These are phyloP conservation scores for Schizophyllum amplum DNA, from an alignment of 1,284 basidiomycete species.

Conservation along the genomic window DNA sequence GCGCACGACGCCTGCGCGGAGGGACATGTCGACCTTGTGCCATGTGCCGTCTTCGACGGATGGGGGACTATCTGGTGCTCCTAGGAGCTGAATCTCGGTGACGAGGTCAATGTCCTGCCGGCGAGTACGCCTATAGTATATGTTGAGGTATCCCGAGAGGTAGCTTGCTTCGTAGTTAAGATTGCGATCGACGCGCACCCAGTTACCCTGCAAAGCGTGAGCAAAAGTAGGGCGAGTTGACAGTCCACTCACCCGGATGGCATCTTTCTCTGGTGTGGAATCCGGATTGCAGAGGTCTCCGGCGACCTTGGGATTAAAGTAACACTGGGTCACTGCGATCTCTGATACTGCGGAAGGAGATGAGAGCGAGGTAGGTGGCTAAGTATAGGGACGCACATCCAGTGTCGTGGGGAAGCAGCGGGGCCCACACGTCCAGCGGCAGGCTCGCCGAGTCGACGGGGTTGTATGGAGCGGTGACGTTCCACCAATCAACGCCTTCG, in stretches of 20 bases:
- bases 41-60: slow-evolving; percentile 34
- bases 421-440: slow-evolving; percentile 77
- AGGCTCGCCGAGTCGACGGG: slow-evolving; percentile 52
- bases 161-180: slow-evolving; percentile 63
- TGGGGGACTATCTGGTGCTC: slow-evolving; percentile 38
- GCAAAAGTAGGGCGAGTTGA: background rate
- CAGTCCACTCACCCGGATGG: slow-evolving; percentile 85
- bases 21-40: slow-evolving; percentile 47
- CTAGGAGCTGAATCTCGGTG: slow-evolving; percentile 51
- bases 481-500: slow-evolving; percentile 64
- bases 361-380: slow-evolving; percentile 5
- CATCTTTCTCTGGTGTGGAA: slow-evolving; percentile 66
- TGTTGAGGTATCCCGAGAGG: slow-evolving; percentile 50
- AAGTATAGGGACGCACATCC: slow-evolving; percentile 48
- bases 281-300: slow-evolving; percentile 59
- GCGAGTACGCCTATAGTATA: slow-evolving; percentile 81
- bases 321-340: slow-evolving; percentile 65
- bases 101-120: slow-evolving; percentile 69
- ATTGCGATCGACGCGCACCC: slow-evolving; percentile 54
- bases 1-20: slow-evolving; percentile 48
- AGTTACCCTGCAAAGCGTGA: background rate
- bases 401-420: slow-evolving; percentile 73
- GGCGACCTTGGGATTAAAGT: slow-evolving; percentile 51
- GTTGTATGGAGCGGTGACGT: slow-evolving; percentile 37
- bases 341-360: slow-evolving; percentile 58